Base-by-base conservation (phyloP, 2,329 filamentous ascomycete species). In the Colletotrichum graminicola region DNA sequence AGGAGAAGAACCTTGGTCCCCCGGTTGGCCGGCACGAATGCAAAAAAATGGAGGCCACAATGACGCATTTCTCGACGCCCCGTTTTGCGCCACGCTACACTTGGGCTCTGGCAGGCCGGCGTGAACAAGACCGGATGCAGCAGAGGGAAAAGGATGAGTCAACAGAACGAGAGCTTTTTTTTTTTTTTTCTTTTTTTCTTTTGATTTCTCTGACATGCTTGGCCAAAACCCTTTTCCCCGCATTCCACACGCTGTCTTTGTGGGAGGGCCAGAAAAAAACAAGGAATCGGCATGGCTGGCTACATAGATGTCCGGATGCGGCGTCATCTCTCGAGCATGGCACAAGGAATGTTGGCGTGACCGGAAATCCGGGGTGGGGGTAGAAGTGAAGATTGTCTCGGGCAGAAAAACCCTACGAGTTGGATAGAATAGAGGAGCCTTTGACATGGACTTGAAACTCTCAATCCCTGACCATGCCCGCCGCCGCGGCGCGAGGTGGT, bases 231-330 rank as follows among this genome's bases (percentile, higher is more conserved):
- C n/a, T 29, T 21, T 21, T 12, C 52, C 54, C 66, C 36, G 36
- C 62, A 59, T 52, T 34, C 36, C 23, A 23, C 41, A 11, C n/a
- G n/a, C n/a, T n/a, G 12, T 49, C 39, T 41, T 60, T 36, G 62
- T 39, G 23, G 59, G 55, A 61, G 23, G 34, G 34, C 34, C 10
- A 36, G 14, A 61, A 21, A 61, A 21, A 11, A 47, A 18, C 8
- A 54, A 5, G 52, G 32, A n/a, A 41, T 8, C 39, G 11, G 18
- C 6, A 45, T 54, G 45, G 45, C n/a, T 5, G 23, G 29, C n/a
- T n/a, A n/a, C n/a, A 12, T 23, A 26, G 43, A 39, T 45, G 34
- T 8, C 29, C 43, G 32, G 12, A 60, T 43, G 45, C 23, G 62
- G 29, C 16, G 52, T 32, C 29, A 59, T 43, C 29, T 11, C 8